Evolutionary conservation across 305 asterid species (phyloP).

Genomic region (Caryopteris hybrid): DNA sequence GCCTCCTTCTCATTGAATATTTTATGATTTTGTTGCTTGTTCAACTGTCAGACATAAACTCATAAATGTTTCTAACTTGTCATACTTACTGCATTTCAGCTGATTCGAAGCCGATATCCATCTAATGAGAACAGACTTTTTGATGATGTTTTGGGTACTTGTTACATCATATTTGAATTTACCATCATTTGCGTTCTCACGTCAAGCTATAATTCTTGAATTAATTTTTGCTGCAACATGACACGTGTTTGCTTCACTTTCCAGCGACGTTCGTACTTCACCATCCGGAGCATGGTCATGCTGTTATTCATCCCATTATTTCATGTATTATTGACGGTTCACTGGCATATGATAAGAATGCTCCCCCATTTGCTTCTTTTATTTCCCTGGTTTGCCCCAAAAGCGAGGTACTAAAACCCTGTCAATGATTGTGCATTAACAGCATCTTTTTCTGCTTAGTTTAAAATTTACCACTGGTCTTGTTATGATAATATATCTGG

Average conservation of each 20-base stretch:
- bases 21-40: constrained; percentile 2
- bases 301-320: constrained; percentile 77
- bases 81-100: constrained; percentile 40
- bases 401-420: constrained; percentile 48
- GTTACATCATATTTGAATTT: constrained; percentile 10
- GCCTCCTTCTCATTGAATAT: constrained; percentile 10
- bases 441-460: background rate
- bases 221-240: constrained; percentile 18
- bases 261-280: constrained; percentile 85
- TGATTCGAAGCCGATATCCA: constrained; percentile 68
- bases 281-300: constrained; percentile 85
- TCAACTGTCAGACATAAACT: background rate
- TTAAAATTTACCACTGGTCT: background rate
- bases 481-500: background rate
- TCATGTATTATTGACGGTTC: constrained; percentile 74
- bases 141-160: constrained; percentile 79
- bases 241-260: constrained; percentile 25
- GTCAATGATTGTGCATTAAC: background rate
- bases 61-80: constrained; percentile 11
- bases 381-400: constrained; percentile 67
- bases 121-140: constrained; percentile 64
- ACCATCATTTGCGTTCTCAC: background rate
- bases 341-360: constrained; percentile 52
- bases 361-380: constrained; percentile 79
- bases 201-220: background rate